Percentiles rank a stretch among this genome's conserved stretches.
Evolutionary conservation across 441 rosid genomes (phyloP).

Genomic region (Syzygium syzygioides): DNA sequence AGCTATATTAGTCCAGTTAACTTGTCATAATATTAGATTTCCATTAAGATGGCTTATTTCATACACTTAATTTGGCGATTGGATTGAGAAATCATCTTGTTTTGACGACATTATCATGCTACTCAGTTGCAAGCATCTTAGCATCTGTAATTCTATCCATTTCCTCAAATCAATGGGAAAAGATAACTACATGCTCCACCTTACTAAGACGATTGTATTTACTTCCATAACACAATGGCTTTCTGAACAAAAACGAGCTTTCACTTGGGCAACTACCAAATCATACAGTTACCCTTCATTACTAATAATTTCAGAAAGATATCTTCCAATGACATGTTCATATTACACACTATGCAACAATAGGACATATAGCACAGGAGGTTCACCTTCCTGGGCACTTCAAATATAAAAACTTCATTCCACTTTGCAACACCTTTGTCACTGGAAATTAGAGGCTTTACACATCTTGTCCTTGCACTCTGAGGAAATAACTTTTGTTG

Average conservation of each 20-base stretch:
- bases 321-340: neutral
- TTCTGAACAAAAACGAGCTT: neutral
- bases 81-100: neutral
- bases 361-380: neutral
- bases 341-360: neutral
- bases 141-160: neutral
- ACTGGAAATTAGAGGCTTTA: conserved; percentile 55
- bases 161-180: neutral
- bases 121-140: neutral
- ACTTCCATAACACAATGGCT: neutral
- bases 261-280: neutral
- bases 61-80: neutral
- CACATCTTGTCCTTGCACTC: conserved; percentile 99
- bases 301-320: neutral
- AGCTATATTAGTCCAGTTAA: neutral
- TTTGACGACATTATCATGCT: neutral
- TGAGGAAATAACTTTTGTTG: conserved; percentile 96
- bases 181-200: neutral
- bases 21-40: neutral
- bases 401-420: conserved; percentile 97
- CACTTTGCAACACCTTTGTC: conserved; percentile 64
- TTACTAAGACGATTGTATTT: neutral
- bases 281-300: neutral
- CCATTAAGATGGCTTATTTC: neutral
- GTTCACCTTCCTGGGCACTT: conserved; percentile 82